These are phyloP conservation scores for Litsea cubeba DNA, from an alignment of 164 flowering plant genomes.

Conservation along the genomic window DNA sequence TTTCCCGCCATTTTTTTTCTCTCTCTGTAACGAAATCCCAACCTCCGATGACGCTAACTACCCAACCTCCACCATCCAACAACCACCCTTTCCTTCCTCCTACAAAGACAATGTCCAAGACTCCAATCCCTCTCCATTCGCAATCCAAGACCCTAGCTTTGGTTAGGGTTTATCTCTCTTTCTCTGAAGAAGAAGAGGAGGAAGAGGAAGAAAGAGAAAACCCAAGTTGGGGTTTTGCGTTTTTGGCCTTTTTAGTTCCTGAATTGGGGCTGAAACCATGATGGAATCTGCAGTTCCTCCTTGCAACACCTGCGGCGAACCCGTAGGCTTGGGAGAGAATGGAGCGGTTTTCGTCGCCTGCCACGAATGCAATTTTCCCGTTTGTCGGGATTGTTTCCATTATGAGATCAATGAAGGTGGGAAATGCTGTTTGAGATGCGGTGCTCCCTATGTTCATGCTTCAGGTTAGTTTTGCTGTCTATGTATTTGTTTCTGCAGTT, in stretches of 20 bases:
- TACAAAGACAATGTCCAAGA: slow-evolving; percentile 21
- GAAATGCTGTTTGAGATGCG: slow-evolving; percentile 67
- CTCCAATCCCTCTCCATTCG: slow-evolving; percentile 12
- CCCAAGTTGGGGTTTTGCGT: background rate
- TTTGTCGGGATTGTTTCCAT: slow-evolving; percentile 68
- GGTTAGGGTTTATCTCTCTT: slow-evolving; percentile 5
- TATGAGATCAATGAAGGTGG: slow-evolving; percentile 72
- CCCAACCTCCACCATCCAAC: slow-evolving; percentile 44
- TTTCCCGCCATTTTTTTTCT: slow-evolving; percentile 4
- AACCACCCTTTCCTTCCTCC: slow-evolving; percentile 25
- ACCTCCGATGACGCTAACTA: slow-evolving; percentile 50
- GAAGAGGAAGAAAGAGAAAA: background rate
- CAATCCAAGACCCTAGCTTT: slow-evolving; percentile 8
- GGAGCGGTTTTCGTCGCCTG: slow-evolving; percentile 83
- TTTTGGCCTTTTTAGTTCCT: background rate
- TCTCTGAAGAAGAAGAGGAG: slow-evolving; percentile 1
- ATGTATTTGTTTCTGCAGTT: background rate
- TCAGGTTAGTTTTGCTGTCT: slow-evolving; percentile 8
- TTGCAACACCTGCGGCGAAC: slow-evolving; percentile 78
- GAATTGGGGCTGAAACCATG: slow-evolving; percentile 34
- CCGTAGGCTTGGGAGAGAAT: slow-evolving; percentile 44
- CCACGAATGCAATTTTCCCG: slow-evolving; percentile 70
- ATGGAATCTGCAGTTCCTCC: slow-evolving; percentile 68
- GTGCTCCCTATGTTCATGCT: slow-evolving; percentile 42
- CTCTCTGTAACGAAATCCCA: slow-evolving; percentile 30